Evolutionary conservation across 192 early-diverging fungal species (phyloP).

Genomic region (Gaertneriomyces semiglobifer): DNA sequence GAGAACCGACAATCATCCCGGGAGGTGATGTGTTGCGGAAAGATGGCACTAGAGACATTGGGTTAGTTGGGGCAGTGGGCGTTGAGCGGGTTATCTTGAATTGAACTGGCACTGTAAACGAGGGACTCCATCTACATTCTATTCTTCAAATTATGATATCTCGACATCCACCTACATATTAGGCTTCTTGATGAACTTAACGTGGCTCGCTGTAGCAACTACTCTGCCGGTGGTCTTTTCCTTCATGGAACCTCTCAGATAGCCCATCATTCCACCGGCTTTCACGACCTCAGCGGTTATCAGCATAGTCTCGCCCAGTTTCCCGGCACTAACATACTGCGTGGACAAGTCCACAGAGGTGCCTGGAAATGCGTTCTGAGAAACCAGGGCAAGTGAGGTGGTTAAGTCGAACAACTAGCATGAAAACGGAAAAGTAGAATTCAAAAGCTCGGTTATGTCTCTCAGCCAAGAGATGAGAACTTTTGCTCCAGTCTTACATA

Average conservation of each 20-base stretch:
- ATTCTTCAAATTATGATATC: too few species aligned
- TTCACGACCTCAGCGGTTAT: background rate
- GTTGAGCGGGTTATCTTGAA: too few species aligned
- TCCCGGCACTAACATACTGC: background rate
- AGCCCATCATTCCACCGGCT: constrained; percentile 3
- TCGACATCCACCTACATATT: background rate
- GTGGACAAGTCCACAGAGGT: background rate
- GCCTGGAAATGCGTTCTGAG: background rate
- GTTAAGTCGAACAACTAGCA: background rate
- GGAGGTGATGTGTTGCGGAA: too few species aligned
- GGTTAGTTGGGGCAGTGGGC: too few species aligned
- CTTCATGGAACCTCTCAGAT: background rate
- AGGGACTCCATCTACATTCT: too few species aligned
- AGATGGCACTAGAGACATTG: too few species aligned
- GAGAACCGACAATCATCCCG: too few species aligned
- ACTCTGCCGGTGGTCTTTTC: background rate
- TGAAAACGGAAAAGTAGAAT: background rate
- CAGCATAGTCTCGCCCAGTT: background rate
- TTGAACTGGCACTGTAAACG: too few species aligned
- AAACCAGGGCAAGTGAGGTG: background rate
- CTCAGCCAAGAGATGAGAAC: background rate
- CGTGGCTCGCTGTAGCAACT: background rate
- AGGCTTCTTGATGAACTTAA: background rate
- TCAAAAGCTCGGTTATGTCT: background rate
- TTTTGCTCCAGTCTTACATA: background rate